Conservation (phyloP, 192 early-diverging fungal genomes). For the Coemansia sp. region DNA sequence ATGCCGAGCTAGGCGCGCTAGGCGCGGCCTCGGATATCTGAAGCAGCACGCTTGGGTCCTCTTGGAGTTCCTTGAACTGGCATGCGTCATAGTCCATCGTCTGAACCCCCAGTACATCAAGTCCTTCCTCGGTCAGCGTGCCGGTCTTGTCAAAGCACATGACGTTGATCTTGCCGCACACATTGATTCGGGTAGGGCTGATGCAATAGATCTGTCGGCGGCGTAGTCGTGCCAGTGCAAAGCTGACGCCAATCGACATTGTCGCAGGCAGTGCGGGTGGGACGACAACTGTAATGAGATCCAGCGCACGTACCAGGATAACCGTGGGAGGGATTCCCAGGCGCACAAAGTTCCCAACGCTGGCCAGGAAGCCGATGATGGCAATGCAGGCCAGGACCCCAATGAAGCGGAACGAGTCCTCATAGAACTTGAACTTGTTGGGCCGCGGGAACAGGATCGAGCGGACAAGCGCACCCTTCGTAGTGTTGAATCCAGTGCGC, state of each 20-base stretch:
- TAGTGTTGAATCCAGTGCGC: constrained; percentile 91
- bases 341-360: constrained; percentile 82
- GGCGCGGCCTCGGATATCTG: constrained; percentile 11
- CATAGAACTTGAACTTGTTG: constrained; percentile 93
- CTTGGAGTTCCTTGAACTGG: constrained; percentile 47
- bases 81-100: constrained; percentile 48
- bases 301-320: constrained; percentile 87
- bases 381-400: constrained; percentile 84
- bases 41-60: constrained; percentile 46
- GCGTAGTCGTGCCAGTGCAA: constrained; percentile 84
- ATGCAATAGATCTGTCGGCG: constrained; percentile 86
- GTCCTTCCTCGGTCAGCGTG: constrained; percentile 91
- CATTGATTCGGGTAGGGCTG: constrained; percentile 86
- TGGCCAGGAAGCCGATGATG: constrained; percentile 75
- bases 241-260: constrained; percentile 94
- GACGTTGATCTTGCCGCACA: constrained; percentile 91
- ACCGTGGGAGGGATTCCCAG: constrained; percentile 61
- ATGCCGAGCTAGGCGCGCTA: constrained; percentile 42
- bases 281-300: constrained; percentile 94
- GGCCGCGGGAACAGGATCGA: constrained; percentile 97
- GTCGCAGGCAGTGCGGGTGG: constrained; percentile 96
- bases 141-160: constrained; percentile 99
- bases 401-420: constrained; percentile 96
- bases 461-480: constrained; percentile 90
- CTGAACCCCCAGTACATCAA: constrained; percentile 91